Conservation (phyloP, 2,329 filamentous ascomycete genomes). For the Fonsecaea pedrosoi region DNA sequence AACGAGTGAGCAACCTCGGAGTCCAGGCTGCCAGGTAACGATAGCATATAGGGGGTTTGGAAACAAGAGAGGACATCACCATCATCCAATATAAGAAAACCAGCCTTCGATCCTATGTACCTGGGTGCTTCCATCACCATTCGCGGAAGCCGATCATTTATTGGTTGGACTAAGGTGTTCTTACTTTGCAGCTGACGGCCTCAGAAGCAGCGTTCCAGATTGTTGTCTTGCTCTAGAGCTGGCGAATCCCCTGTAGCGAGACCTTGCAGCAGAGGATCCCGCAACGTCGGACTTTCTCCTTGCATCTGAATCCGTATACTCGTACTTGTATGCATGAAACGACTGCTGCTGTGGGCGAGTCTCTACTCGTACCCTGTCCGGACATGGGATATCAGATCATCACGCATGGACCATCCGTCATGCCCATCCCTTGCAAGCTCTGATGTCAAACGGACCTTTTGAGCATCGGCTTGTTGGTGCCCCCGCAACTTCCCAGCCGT, state of each 20-base stretch:
- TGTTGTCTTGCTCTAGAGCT: neutral
- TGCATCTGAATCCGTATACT: neutral
- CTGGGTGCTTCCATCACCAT: neutral
- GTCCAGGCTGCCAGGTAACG: neutral
- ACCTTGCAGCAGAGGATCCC: neutral
- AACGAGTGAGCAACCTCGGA: neutral
- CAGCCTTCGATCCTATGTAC: neutral
- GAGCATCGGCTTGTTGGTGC: neutral
- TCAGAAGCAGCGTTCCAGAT: constrained; percentile 1
- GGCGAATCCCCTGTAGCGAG: neutral
- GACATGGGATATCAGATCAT: neutral
- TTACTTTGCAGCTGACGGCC: neutral
- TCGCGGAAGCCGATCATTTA: neutral
- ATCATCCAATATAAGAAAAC: neutral
- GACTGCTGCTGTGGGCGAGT: neutral
- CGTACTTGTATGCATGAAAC: constrained; percentile 1
- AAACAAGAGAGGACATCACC: neutral
- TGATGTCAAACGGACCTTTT: constrained; percentile 1
- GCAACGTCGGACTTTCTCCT: neutral
- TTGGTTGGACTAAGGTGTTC: neutral
- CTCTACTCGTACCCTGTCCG: neutral
- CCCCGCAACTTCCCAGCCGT: neutral
- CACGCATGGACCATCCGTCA: constrained; percentile 4
- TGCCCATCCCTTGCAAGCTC: neutral
- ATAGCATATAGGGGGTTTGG: neutral